Evolutionary conservation across 179 eudicot species (phyloP), one percentile per base, ranked within the genome.

Genomic region (Silene coronaria): DNA sequence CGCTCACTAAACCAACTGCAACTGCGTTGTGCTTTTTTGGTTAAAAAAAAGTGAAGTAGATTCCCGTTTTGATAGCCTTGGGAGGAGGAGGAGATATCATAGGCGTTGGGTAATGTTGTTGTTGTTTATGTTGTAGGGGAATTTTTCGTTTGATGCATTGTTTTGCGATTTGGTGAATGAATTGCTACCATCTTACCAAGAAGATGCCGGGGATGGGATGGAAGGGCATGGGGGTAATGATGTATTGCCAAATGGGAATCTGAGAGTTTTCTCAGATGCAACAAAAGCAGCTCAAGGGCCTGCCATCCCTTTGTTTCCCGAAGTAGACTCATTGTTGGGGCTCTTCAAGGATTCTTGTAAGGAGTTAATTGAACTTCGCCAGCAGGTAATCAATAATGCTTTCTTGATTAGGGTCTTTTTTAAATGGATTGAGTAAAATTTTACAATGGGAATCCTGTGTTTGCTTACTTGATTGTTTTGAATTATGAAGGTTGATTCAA

Each of bases 61-160:
- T 16, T 6, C 2, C n/a, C n/a, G 2, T 53, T 8, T 53, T 53
- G 58, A 3, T 53, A 53, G 58, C 58, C 21, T 17, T n/a, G n/a
- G n/a, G n/a, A 17, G 2, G 69, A 24, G 68, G 34, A 5, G 6
- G 3, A 12, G 58, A n/a, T n/a, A 53, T 53, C 34, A 7, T 22
- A 22, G 34, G 2, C 63, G 12, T 21, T 61, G 28, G 32, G 19
- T 60, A 53, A 53, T 53, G 58, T 53, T 53, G 58, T 53, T 53
- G 58, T 53, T 53, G 48, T 42, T 53, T 51, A 2, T 12, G 2
- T 53, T 53, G 82, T 72, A 96, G 98, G 99, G 99, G 76, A 93
- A 90, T 75, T 96, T 96, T 77, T 96, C 99, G 46, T 96, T 96
- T 82, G 99, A 96, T 86, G 97, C 96, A 11, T 87, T 96, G 81